These are phyloP conservation scores for Corynespora cassiicola DNA, from an alignment of 2,329 filamentous ascomycete genomes.

Conservation along the genomic window DNA sequence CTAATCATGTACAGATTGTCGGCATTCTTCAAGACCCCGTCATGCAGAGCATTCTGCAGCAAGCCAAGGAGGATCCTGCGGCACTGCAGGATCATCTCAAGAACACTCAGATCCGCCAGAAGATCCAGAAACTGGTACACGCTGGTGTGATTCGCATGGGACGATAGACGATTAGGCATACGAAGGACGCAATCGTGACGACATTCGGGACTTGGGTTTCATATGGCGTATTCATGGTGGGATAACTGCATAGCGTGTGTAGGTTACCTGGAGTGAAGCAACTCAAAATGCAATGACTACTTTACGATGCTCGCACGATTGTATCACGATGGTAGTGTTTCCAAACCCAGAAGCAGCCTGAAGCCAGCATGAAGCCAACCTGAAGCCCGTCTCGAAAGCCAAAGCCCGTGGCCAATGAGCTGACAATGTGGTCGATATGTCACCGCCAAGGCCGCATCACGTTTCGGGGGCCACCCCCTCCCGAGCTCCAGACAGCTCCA, in stretches of 20 bases:
- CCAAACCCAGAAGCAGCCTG: no score
- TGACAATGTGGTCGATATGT: slow-evolving; percentile 15
- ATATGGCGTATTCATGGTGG: not conserved
- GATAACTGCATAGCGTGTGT: no score
- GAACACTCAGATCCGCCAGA: slow-evolving; percentile 82
- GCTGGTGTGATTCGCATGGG: slow-evolving; percentile 89
- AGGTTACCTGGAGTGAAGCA: no score
- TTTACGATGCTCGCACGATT: no score
- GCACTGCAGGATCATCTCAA: slow-evolving; percentile 97
- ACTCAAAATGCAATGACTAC: no score
- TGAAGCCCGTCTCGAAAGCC: no score
- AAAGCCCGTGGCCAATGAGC: no score
- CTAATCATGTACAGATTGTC: slow-evolving; percentile 69
- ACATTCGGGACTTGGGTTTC: not conserved
- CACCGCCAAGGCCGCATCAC: slow-evolving; percentile 13
- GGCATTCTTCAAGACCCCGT: slow-evolving; percentile 91
- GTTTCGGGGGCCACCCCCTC: no score
- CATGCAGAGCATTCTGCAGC: slow-evolving; percentile 97
- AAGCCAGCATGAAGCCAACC: no score
- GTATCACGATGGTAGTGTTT: no score
- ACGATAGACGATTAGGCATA: slow-evolving; percentile 44
- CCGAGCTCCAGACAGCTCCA: no score
- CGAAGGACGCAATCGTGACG: not conserved
- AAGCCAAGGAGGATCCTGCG: slow-evolving; percentile 90
- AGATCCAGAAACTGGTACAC: slow-evolving; percentile 94